These are phyloP conservation scores for Astrocystis sublimbata DNA, from an alignment of 495 filamentous ascomycete genomes.

Conservation along the genomic window DNA sequence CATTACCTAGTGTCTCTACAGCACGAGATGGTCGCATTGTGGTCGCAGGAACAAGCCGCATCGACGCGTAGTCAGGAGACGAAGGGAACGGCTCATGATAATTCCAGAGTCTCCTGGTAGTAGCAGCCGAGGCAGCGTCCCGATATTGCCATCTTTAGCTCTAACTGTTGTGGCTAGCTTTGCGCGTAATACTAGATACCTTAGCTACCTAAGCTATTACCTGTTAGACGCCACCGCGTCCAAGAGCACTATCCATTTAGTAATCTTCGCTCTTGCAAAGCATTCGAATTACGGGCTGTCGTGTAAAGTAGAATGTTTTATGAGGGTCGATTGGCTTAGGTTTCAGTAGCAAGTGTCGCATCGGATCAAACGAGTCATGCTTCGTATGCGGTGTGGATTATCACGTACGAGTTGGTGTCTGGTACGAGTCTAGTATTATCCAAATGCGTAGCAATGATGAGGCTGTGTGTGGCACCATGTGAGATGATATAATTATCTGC, in stretches of 20 bases:
- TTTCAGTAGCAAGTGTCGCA: not conserved
- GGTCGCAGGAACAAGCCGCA: constrained; percentile 35
- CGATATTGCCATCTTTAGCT: not conserved
- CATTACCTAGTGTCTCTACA: not conserved
- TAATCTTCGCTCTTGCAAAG: too few relatives aligned
- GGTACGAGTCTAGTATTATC: not conserved
- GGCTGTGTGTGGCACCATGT: too few relatives aligned
- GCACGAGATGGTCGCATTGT: constrained; percentile 29
- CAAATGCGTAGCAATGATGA: constrained; percentile 8
- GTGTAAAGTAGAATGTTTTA: too few relatives aligned
- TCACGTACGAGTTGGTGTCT: not conserved
- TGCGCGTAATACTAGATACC: too few relatives aligned
- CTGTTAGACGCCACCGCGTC: too few relatives aligned
- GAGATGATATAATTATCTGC: not conserved
- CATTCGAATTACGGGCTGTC: too few relatives aligned
- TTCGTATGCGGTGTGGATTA: not conserved
- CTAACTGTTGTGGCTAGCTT: not conserved
- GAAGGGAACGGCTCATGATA: constrained; percentile 20
- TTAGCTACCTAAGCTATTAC: too few relatives aligned
- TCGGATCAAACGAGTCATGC: not conserved
- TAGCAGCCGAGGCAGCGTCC: not conserved
- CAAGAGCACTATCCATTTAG: too few relatives aligned
- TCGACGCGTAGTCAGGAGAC: constrained; percentile 33
- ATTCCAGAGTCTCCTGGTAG: not conserved
- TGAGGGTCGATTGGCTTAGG: not conserved